Evolutionary conservation across 257 asterid genomes (phyloP).

Genomic region (Coffea canephora): DNA sequence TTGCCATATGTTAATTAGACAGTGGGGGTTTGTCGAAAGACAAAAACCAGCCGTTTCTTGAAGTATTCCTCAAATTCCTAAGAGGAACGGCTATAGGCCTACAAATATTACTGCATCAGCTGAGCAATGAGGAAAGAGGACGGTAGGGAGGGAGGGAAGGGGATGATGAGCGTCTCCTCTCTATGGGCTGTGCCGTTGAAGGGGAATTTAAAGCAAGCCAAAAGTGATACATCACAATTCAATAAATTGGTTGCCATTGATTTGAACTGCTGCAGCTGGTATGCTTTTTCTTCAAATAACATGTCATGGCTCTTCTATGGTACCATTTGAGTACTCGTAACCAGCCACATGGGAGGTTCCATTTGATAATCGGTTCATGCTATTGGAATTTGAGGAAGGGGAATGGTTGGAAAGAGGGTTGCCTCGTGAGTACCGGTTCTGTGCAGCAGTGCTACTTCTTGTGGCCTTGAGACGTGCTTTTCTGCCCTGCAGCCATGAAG

Average conservation of each 20-base stretch:
- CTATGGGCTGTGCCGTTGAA: neutral
- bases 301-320: conserved; percentile 42
- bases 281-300: conserved; percentile 1
- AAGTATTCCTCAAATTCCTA: neutral
- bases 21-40: neutral
- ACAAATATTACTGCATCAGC: neutral
- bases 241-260: neutral
- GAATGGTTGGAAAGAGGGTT: conserved; percentile 44
- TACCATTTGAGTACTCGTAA: conserved; percentile 55
- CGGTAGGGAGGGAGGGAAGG: neutral
- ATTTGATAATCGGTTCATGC: conserved; percentile 45
- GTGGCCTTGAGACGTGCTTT: conserved; percentile 92
- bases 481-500: conserved; percentile 61
- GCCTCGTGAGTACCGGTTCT: conserved; percentile 65
- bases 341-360: conserved; percentile 54
- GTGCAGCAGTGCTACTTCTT: conserved; percentile 76
- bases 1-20: neutral
- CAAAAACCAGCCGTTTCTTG: neutral
- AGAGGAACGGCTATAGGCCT: neutral
- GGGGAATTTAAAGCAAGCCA: neutral
- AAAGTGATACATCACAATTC: neutral
- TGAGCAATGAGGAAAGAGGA: neutral
- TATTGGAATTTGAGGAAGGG: conserved; percentile 43
- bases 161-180: neutral
- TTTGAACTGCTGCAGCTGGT: neutral